phyloP scores from a whole-genome alignment of 495 filamentous ascomycete genomes.

The Lichina pygmaea region DNA sequence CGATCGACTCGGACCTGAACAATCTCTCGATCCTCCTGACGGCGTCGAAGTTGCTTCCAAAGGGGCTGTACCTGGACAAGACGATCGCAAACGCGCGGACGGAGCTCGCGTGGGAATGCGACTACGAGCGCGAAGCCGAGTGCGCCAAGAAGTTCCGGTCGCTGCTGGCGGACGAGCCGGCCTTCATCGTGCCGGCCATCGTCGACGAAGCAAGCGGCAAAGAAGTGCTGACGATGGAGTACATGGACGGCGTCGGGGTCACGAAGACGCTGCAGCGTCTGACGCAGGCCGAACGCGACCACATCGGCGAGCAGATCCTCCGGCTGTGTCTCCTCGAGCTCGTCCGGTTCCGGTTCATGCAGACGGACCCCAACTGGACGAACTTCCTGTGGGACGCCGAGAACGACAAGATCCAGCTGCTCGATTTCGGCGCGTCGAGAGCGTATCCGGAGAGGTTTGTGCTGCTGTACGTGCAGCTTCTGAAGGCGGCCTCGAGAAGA shows the following conservation, averaged over 20 bases:
- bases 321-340: constrained; percentile 86
- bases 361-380: constrained; percentile 99
- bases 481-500: constrained; percentile 45
- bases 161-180: constrained; percentile 39
- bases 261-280: constrained; percentile 53
- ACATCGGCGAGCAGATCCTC: constrained; percentile 72
- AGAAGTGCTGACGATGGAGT: constrained; percentile 81
- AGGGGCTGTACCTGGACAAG: constrained; percentile 81
- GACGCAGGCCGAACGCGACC: constrained; percentile 59
- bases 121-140: constrained; percentile 71
- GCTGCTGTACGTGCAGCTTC: constrained; percentile 42
- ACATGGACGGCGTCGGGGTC: constrained; percentile 67
- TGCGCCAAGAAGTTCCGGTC: constrained; percentile 46
- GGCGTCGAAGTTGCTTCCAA: constrained; percentile 67
- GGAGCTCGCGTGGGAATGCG: constrained; percentile 91
- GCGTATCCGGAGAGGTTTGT: constrained; percentile 67
- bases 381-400: constrained; percentile 78
- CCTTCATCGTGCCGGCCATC: constrained; percentile 57
- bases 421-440: constrained; percentile 84
- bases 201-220: constrained; percentile 56
- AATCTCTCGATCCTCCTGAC: constrained; percentile 78
- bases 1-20: constrained; percentile 83
- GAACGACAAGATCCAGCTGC: constrained; percentile 54
- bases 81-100: constrained; percentile 90
- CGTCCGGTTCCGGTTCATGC: constrained; percentile 86